Conservation (phyloP, 2,329 filamentous ascomycete species). For the Botrytis byssoidea region DNA sequence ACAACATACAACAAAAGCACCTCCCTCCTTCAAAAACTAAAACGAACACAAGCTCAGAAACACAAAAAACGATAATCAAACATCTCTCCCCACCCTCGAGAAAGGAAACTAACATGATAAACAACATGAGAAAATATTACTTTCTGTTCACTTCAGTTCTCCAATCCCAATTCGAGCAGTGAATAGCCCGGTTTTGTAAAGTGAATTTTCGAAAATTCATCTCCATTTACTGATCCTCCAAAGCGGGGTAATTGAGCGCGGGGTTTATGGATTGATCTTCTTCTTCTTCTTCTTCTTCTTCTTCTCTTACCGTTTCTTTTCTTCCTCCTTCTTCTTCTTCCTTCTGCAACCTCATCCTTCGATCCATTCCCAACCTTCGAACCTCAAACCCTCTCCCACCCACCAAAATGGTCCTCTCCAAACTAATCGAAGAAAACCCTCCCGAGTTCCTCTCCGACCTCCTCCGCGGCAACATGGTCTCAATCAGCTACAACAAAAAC, state of each 20-base stretch:
- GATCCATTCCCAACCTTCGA: neutral
- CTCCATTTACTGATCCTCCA: neutral
- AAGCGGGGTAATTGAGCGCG: neutral
- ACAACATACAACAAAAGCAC: too few species aligned
- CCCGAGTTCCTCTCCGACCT: neutral
- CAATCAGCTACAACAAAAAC: neutral
- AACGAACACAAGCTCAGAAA: neutral
- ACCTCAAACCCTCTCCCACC: neutral
- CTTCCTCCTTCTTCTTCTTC: too few species aligned
- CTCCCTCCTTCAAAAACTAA: rapidly evolving
- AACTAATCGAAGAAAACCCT: neutral
- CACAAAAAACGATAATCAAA: too few species aligned
- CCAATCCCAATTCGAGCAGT: neutral
- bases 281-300: neutral
- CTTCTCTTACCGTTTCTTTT: neutral
- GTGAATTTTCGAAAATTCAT: neutral
- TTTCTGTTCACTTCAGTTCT: neutral
- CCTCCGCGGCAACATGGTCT: neutral
- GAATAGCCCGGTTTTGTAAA: neutral
- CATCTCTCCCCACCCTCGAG: too few species aligned
- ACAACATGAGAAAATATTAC: neutral
- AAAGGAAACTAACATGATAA: neutral
- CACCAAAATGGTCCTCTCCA: neutral
- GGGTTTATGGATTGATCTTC: neutral
- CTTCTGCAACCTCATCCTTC: neutral